Evolutionary conservation across 1,139 yeast species (phyloP).

Genomic region (Taphrina populina): DNA sequence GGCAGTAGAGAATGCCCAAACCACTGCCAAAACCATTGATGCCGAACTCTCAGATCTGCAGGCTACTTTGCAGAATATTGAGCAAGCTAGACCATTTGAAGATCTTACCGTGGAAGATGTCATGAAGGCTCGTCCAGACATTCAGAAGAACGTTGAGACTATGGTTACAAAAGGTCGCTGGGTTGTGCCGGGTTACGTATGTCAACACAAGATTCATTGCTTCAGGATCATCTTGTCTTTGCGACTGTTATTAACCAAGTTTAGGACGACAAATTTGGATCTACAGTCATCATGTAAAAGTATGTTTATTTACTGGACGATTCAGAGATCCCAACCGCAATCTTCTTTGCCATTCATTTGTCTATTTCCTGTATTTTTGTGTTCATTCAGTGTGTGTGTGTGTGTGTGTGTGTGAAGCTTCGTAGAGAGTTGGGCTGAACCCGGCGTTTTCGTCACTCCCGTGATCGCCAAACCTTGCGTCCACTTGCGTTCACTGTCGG

Average conservation of each 20-base stretch:
- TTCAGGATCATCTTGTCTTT: background rate
- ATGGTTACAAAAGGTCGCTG: constrained; percentile 97
- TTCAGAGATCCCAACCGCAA: too few species aligned
- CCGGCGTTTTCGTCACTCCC: too few species aligned
- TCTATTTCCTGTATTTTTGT: too few species aligned
- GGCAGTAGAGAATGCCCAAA: constrained; percentile 93
- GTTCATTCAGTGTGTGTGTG: too few species aligned
- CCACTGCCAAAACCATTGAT: constrained; percentile 83
- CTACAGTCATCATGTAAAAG: constrained; percentile 32
- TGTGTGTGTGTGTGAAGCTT: too few species aligned
- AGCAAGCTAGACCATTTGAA: constrained; percentile 95
- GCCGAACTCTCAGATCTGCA: constrained; percentile 83
- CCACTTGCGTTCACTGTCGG: too few species aligned
- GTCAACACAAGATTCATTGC: background rate
- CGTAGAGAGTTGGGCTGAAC: too few species aligned
- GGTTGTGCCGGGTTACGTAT: constrained; percentile 89
- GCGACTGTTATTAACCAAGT: too few species aligned
- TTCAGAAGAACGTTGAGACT: constrained; percentile 90
- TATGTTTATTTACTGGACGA: too few species aligned
- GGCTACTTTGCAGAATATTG: constrained; percentile 87
- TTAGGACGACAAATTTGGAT: constrained; percentile 32
- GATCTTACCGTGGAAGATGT: constrained; percentile 95
- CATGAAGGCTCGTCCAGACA: constrained; percentile 93
- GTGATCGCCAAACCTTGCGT: too few species aligned
- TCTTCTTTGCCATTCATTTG: too few species aligned